These are phyloP conservation scores for Fistulifera pelliculosa DNA, from an alignment of 108 stramenopile species.

Conservation along the genomic window DNA sequence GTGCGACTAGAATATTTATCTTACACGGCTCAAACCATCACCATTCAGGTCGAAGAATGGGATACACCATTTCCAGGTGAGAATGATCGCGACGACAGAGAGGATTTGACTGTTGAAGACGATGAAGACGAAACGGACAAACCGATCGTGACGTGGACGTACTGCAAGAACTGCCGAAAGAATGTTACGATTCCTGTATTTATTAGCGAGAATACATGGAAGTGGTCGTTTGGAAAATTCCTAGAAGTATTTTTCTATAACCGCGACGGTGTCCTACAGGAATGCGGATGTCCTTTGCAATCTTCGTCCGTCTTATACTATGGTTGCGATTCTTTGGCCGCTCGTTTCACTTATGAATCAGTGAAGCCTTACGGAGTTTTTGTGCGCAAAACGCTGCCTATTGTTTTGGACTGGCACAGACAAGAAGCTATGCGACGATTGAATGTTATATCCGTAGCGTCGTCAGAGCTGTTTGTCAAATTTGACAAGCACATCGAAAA, in stretches of 20 bases:
- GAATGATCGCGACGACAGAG: slow-evolving; percentile 16
- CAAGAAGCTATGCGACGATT: slow-evolving; percentile 54
- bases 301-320: slow-evolving; percentile 77
- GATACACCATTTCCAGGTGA: slow-evolving; percentile 60
- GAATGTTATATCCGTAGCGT: slow-evolving; percentile 64
- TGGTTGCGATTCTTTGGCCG: slow-evolving; percentile 79
- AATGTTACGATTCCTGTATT: slow-evolving; percentile 80
- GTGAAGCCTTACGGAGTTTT: slow-evolving; percentile 79
- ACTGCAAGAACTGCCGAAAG: slow-evolving; percentile 75
- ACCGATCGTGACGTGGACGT: slow-evolving; percentile 89
- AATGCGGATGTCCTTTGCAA: slow-evolving; percentile 74
- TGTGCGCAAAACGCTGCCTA: slow-evolving; percentile 70
- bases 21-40: background rate
- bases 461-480: slow-evolving; percentile 67
- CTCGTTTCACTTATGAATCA: slow-evolving; percentile 83
- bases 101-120: slow-evolving; percentile 11
- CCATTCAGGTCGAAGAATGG: slow-evolving; percentile 49
- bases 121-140: slow-evolving; percentile 33
- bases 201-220: slow-evolving; percentile 91
- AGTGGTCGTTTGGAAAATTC: slow-evolving; percentile 94
- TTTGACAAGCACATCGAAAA: slow-evolving; percentile 84
- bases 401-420: slow-evolving; percentile 69
- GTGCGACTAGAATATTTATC: background rate
- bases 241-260: slow-evolving; percentile 93
- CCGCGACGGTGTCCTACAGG: slow-evolving; percentile 66